These are phyloP conservation scores for Aegilops sharonensis DNA, from an alignment of 176 grass and related monocot species.

Conservation along the genomic window DNA sequence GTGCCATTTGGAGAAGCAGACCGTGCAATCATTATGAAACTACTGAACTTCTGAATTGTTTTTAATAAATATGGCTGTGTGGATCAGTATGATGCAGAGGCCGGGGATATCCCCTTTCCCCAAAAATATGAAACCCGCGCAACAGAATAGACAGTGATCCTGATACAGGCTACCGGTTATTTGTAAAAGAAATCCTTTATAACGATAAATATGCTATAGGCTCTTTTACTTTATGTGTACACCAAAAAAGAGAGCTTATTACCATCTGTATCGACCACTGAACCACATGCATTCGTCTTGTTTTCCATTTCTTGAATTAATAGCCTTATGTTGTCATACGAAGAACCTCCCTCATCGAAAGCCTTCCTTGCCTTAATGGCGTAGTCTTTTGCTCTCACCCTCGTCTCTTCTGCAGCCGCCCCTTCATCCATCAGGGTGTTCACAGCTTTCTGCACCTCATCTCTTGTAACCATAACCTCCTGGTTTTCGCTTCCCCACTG, in stretches of 20 bases:
- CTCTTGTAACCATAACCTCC: slow-evolving; percentile 36
- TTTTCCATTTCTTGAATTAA: slow-evolving; percentile 43
- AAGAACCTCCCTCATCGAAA: slow-evolving; percentile 61
- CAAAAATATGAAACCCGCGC: too few relatives aligned
- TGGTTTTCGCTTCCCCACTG: slow-evolving; percentile 22
- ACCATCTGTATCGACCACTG: slow-evolving; percentile 1
- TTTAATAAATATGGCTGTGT: too few relatives aligned
- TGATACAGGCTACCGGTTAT: too few relatives aligned
- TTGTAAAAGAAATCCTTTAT: too few relatives aligned
- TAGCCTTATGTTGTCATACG: slow-evolving; percentile 40
- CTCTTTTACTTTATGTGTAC: neutral
- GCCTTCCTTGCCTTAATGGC: slow-evolving; percentile 52
- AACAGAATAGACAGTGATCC: too few relatives aligned
- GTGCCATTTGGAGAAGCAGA: too few relatives aligned
- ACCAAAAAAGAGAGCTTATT: neutral
- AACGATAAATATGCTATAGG: too few relatives aligned
- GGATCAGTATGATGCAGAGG: too few relatives aligned
- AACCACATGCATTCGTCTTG: neutral
- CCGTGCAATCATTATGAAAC: too few relatives aligned
- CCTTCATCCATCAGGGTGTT: slow-evolving; percentile 46
- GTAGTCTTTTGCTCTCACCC: slow-evolving; percentile 46
- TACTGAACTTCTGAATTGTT: too few relatives aligned
- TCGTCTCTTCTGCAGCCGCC: slow-evolving; percentile 37
- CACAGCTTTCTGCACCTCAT: slow-evolving; percentile 29
- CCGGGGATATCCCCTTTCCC: too few relatives aligned